Base-by-base conservation (phyloP, 2,329 filamentous ascomycete genomes). In the Coniochaeta sp. region DNA sequence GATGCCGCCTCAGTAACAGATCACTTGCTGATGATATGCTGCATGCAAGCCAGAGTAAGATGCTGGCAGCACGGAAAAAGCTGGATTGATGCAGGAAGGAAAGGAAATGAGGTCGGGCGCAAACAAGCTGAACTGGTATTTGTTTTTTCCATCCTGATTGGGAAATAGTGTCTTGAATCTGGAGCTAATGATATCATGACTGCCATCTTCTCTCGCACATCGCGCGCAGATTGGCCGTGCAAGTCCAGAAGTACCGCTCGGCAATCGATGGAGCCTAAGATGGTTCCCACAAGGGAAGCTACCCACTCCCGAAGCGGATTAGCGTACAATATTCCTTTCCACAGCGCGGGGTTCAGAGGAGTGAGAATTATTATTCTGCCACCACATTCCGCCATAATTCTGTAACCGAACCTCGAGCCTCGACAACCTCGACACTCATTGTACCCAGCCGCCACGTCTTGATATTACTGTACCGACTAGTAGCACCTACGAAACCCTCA, bases 151-250 rank as follows among this genome's bases (percentile, higher is more conserved):
- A n/a, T 26, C 3, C 18, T n/a, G 9, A 22, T 38, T 38, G 33
- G 33, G 33, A 22, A 12, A 42, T 42, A 42, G 38, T 18, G 38
- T 42, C 38, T 26, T 18, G 20, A 22, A n/a, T 26, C 18, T 30
- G 27, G 38, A 42, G 38, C 38, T 42, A 42, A 42, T 42, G 38
- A 42, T 42, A 42, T 42, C 38, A 42, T 42, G 16, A 38, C 33
- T 38, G 33, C n/a, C n/a, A n/a, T n/a, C n/a, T n/a, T n/a, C n/a
- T n/a, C n/a, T n/a, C n/a, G n/a, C n/a, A n/a, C n/a, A n/a, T n/a
- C n/a, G n/a, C n/a, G n/a, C n/a, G n/a, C n/a, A n/a, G n/a, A n/a
- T n/a, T n/a, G n/a, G n/a, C n/a, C n/a, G n/a, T n/a, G n/a, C n/a
- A n/a, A n/a, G n/a, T n/a, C n/a, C n/a, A n/a, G n/a, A n/a, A n/a